Evolutionary conservation across 768 basidiomycete species (phyloP), one percentile per base, ranked within the genome.

Genomic region (Termitomyces sp.): DNA sequence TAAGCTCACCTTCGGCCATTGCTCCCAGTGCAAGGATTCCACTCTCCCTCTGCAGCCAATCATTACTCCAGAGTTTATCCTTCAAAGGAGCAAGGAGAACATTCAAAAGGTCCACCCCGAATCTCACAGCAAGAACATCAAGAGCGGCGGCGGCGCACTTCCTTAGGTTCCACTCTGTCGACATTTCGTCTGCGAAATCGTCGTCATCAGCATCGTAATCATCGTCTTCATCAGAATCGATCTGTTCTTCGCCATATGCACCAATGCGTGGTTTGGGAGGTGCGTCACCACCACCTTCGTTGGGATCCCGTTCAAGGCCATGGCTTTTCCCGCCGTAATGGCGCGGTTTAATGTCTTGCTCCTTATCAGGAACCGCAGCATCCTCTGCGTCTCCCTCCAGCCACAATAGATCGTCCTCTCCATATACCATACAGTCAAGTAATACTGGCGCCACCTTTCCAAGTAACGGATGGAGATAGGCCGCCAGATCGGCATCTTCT

Each of bases 81-180:
- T 97, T 96, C 69, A 99, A 73, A 30, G 90, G 88, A 6, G 90
- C 87, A 28, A 99, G 79, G 26, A 98, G 78, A 45, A 97, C 89
- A 60, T 90, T 89, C 67, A 99, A 75, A 57, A 98, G 75, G 58
- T 98, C 94, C n/a, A 81, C 81, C 36, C 88, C 86, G 66, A 98
- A 98, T 43, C 92, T 85, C 18, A 98, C 94, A 2, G 94, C 94
- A 57, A 99, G 83, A 28, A 99, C 95, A 70, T 99, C 97, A 57
- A 99, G 78, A 10, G 97, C 97, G 0, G 97, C 97, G 0, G 97
- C 97, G 2, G 94, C 94, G 68, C 97, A 99, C 75, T 99, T 99
- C 61, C 97, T 83, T 60, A 98, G 77, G 73, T 98, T 99, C 97
- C 97, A 99, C 70, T 98, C 95, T 2, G 96, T 96, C 10, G 91